These are phyloP conservation scores for Penicillium canescens DNA, from an alignment of 495 filamentous ascomycete species.

Conservation along the genomic window DNA sequence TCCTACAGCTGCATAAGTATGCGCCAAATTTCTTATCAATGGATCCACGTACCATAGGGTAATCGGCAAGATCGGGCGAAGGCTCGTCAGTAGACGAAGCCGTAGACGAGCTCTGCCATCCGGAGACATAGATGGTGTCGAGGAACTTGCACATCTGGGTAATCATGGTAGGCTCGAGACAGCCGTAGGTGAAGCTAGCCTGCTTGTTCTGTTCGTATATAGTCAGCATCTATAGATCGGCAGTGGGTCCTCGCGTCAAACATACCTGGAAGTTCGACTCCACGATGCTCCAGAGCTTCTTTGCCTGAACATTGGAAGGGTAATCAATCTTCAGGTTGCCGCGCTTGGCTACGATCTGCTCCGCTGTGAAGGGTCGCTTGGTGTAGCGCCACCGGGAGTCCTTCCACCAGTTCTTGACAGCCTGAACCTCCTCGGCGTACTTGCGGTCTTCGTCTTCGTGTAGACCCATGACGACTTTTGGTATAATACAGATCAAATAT, in stretches of 20 bases:
- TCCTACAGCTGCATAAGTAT: constrained; percentile 55
- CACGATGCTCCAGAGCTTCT: constrained; percentile 93
- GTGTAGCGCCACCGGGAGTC: constrained; percentile 91
- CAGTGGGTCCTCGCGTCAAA: background rate
- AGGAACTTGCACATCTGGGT: constrained; percentile 99
- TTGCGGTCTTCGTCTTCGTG: constrained; percentile 75
- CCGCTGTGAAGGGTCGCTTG: constrained; percentile 88
- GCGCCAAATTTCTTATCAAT: background rate
- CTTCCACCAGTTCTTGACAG: constrained; percentile 92
- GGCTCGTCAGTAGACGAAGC: constrained; percentile 93
- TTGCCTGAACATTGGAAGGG: constrained; percentile 80
- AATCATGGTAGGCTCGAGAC: constrained; percentile 95
- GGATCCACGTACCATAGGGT: constrained; percentile 75
- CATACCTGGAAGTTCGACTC: constrained; percentile 80
- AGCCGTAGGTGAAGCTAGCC: constrained; percentile 93
- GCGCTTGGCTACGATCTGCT: constrained; percentile 94
- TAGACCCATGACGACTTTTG: constrained; percentile 43
- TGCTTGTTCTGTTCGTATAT: constrained; percentile 62
- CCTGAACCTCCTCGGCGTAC: constrained; percentile 78
- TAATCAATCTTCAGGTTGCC: constrained; percentile 91
- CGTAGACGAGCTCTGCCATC: constrained; percentile 97
- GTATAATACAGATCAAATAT: constrained; percentile 6
- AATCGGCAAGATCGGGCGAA: constrained; percentile 96
- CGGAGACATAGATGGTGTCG: constrained; percentile 97
- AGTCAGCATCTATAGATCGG: constrained; percentile 1